Base-by-base conservation (phyloP, 2,329 filamentous ascomycete genomes). In the Blastomyces emzantsi region DNA sequence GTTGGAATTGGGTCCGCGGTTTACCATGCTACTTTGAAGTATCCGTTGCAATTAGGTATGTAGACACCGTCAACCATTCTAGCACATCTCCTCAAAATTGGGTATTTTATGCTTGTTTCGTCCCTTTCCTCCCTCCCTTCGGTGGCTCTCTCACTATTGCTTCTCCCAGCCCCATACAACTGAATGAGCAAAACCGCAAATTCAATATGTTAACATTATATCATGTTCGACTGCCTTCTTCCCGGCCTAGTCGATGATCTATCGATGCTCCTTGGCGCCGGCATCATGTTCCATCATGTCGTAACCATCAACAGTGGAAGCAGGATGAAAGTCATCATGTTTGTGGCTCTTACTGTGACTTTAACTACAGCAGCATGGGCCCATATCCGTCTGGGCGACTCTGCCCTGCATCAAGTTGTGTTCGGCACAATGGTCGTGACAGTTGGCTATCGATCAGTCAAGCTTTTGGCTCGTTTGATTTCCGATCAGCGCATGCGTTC, bases 11-110 rank as follows among this genome's bases (percentile, higher is more conserved):
- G 63, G 22, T 70, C 68, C 6, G 64, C 67, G 43, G 64, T 61
- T 41, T 71, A 68, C 62, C 70, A 71, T 64, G 62, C 67, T n/a
- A 67, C 68, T 0, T 41, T 70, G 63, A 70, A 70, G 58, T 68
- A 70, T 45, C 60, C 64, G 19, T 61, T 66, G 25, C 67, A 67
- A 49, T 56, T 66, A 64, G 63, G 63, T 66, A 64, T 49, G 47
- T n/a, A 28, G n/a, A 19, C 19, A n/a, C 28, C 22, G 17, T 36
- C 30, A 54, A n/a, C 15, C 6, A 13, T 55, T 36, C 7, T 0
- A n/a, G 3, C 28, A 9, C 28, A 55, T 55, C 28, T 28, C 15
- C 22, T 43, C 33, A 25, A 17, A 22, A 2, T 43, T 36, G n/a
- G 17, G 6, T 57, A 8, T 36, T 41, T 57, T 57, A 22, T 17